Percentiles rank a stretch among this genome's conserved stretches.
Evolutionary conservation across 306 rosid genomes (phyloP).

Genomic region (Potentilla sterilis): DNA sequence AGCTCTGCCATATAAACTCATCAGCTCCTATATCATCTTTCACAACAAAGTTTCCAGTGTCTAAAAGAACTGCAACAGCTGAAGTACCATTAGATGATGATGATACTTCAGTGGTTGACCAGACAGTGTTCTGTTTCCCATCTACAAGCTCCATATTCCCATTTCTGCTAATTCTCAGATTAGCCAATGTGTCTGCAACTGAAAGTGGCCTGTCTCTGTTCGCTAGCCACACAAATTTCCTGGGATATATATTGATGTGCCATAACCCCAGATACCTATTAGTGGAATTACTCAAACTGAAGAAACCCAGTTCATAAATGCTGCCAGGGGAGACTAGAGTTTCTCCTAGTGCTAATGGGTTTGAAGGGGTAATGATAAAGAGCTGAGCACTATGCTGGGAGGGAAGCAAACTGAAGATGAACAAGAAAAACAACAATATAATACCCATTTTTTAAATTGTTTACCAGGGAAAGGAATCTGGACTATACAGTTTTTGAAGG

Average conservation of each 20-base stretch:
- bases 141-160: constrained; percentile 38
- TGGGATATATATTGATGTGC: constrained; percentile 19
- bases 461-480: background rate
- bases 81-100: background rate
- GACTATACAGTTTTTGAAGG: background rate
- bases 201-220: constrained; percentile 41
- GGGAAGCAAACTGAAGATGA: background rate
- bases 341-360: background rate
- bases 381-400: background rate
- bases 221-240: constrained; percentile 39
- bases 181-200: constrained; percentile 12
- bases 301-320: constrained; percentile 41
- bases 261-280: constrained; percentile 45
- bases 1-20: constrained; percentile 39
- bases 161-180: constrained; percentile 21
- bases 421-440: background rate
- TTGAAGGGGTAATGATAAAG: constrained; percentile 13
- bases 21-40: constrained; percentile 10
- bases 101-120: constrained; percentile 29
- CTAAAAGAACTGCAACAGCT: constrained; percentile 32
- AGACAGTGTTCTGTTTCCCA: constrained; percentile 12
- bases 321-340: constrained; percentile 11
- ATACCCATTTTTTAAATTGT: background rate
- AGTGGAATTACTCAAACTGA: constrained; percentile 18
- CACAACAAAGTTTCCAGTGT: constrained; percentile 34